Percentiles rank a stretch among this genome's conserved stretches.
Evolutionary conservation across 2,329 filamentous ascomycete species (phyloP).

Genomic region (Claviceps monticola): DNA sequence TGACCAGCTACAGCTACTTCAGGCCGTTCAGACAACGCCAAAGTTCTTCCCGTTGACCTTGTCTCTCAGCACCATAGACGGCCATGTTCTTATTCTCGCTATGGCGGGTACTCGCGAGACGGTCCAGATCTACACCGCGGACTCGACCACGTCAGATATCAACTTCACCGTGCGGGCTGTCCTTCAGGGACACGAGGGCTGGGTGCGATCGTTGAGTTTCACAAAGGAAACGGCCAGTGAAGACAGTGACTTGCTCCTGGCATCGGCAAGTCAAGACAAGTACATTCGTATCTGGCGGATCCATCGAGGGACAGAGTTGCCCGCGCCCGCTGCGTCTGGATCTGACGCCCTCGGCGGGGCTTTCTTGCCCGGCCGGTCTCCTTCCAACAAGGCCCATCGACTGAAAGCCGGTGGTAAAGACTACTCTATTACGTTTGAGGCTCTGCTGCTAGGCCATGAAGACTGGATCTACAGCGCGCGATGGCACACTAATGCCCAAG

Average conservation of each 20-base stretch:
- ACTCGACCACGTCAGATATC: slow-evolving; percentile 21
- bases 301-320: slow-evolving; percentile 53
- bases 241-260: slow-evolving; percentile 60
- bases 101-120: slow-evolving; percentile 71
- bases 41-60: slow-evolving; percentile 72
- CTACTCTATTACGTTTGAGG: slow-evolving; percentile 84
- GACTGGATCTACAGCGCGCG: slow-evolving; percentile 92
- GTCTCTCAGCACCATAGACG: slow-evolving; percentile 48
- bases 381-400: slow-evolving; percentile 80
- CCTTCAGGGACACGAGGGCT: slow-evolving; percentile 82
- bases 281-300: slow-evolving; percentile 91
- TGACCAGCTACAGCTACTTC: slow-evolving; percentile 38
- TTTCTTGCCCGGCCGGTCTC: slow-evolving; percentile 51
- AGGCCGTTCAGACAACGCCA: slow-evolving; percentile 60
- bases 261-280: slow-evolving; percentile 93
- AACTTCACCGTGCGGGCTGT: slow-evolving; percentile 62
- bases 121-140: slow-evolving; percentile 66
- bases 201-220: slow-evolving; percentile 80
- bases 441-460: slow-evolving; percentile 84
- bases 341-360: slow-evolving; percentile 45
- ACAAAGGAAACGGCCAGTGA: slow-evolving; percentile 41
- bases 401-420: slow-evolving; percentile 48
- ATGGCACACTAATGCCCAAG: slow-evolving; percentile 47
- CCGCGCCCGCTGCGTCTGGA: slow-evolving; percentile 36
- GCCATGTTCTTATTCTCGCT: slow-evolving; percentile 52